These are phyloP conservation scores for Mucor piriformis DNA, from an alignment of 371 early-diverging fungal species.

Conservation along the genomic window DNA sequence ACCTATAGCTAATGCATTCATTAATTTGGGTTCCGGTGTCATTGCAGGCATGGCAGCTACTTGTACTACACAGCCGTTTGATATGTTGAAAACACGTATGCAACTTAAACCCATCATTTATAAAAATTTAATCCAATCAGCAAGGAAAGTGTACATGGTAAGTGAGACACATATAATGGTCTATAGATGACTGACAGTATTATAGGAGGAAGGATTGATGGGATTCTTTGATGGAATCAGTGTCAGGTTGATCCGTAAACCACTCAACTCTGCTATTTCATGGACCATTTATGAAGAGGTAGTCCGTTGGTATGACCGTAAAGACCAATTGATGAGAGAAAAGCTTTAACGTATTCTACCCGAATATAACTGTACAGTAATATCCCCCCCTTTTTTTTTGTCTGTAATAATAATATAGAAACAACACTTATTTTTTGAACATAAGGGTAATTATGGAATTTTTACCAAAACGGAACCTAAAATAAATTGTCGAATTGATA, in stretches of 20 bases:
- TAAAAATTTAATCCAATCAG: conserved; percentile 61
- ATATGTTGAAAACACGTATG: conserved; percentile 91
- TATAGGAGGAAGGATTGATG: conserved; percentile 58
- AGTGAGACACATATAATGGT: no score
- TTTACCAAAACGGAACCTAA: no score
- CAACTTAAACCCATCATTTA: conserved; percentile 84
- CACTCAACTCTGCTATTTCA: conserved; percentile 87
- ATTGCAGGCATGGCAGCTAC: conserved; percentile 79
- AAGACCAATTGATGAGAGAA: conserved; percentile 24
- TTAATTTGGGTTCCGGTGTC: conserved; percentile 59
- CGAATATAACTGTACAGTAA: not conserved
- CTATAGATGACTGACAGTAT: no score
- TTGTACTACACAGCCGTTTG: conserved; percentile 91
- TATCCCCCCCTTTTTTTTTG: not conserved
- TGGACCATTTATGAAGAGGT: conserved; percentile 94
- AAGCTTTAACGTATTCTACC: conserved; percentile 15
- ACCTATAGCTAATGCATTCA: conserved; percentile 39
- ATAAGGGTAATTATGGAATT: no score
- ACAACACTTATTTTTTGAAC: no score
- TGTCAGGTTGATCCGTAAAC: conserved; percentile 85
- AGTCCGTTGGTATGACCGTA: conserved; percentile 48
- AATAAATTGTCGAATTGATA: no score
- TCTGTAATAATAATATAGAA: not conserved
- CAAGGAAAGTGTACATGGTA: conserved; percentile 60
- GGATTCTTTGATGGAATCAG: conserved; percentile 89